These are phyloP conservation scores for Coemansia sp. DNA, from an alignment of 192 early-diverging fungal species.

Conservation along the genomic window DNA sequence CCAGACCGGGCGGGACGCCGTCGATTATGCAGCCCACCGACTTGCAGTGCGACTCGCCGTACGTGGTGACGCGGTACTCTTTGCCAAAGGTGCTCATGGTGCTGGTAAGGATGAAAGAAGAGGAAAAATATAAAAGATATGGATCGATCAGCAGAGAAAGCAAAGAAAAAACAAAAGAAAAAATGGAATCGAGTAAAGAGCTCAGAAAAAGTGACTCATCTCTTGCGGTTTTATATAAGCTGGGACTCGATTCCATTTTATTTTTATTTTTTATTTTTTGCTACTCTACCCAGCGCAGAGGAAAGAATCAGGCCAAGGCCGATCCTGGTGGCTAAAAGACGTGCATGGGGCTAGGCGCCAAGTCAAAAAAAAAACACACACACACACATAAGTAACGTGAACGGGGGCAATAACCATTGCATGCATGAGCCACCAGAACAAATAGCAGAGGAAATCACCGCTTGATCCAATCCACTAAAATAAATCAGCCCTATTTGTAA, in stretches of 20 bases:
- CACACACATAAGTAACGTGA: not conserved
- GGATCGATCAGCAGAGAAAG: not conserved
- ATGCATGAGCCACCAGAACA: too few relatives aligned
- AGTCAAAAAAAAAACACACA: not conserved
- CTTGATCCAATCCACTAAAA: not conserved
- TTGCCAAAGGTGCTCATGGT: constrained; percentile 84
- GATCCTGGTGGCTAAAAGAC: not conserved
- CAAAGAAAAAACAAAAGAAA: not conserved
- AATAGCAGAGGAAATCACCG: not conserved
- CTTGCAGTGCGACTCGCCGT: constrained; percentile 98
- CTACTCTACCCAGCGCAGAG: not conserved
- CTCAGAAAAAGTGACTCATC: too few relatives aligned
- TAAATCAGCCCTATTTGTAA: not conserved
- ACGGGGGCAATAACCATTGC: not conserved
- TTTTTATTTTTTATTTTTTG: not conserved
- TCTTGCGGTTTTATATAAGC: too few relatives aligned
- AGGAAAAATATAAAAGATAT: not conserved
- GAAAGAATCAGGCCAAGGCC: not conserved
- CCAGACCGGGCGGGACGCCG: constrained; percentile 92
- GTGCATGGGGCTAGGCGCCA: too few relatives aligned
- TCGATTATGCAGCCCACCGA: constrained; percentile 96
- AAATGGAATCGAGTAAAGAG: too few relatives aligned
- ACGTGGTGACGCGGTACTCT: constrained; percentile 87
- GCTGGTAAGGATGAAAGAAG: not conserved
- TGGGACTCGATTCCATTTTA: too few relatives aligned